Evolutionary conservation across 768 basidiomycete species (phyloP), one percentile per base, ranked within the genome.

Genomic region (Pisolithus orientalis): DNA sequence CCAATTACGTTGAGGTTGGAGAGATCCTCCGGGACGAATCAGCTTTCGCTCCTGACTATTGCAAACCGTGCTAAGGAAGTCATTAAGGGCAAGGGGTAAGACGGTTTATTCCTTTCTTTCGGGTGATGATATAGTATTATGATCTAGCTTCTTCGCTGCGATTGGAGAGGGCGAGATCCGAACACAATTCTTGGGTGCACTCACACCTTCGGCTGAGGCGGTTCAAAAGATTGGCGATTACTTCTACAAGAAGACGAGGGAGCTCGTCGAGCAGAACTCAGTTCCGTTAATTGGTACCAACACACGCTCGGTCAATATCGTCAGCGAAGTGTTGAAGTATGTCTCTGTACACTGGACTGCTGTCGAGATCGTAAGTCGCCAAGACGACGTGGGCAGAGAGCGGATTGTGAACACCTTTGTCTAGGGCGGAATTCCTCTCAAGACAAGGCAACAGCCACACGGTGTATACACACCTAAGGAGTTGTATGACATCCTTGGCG

Each of bases 341-440:
- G 75, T 85, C 1, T 83, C 90, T 10, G 67, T 89, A 25, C 68
- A 79, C 55, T 93, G 89, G 87, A 80, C 75, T 27, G 83, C 87
- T 7, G 63, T 69, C 21, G 82, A 89, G 44, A 69, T 92, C 32
- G 90, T 90, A 54, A 44, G 83, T 72, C 2, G 42, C 8, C 17
- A 31, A 6, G 28, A 29, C 29, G 27, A 34, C 6, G 5, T 5
- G 8, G 1, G 5, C 13, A 4, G 39, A 34, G 11, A 11, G 42
- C 50, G 31, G 44, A 54, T 44, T 52, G 37, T n/a, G 47, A 29
- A 48, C 48, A 29, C 10, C 49, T 28, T 47, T 16, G 10, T 4
- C 21, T 59, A 90, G 88, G 84, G 83, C 52, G 87, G 87, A 13
- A 82, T 92, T 52, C 65, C 73, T n/a, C 71, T 91, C 50, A 88